Percentiles rank a stretch among this genome's conserved stretches.
phyloP scores from a whole-genome alignment of 768 basidiomycete species.

The Brasilioporus rufonigricans region DNA sequence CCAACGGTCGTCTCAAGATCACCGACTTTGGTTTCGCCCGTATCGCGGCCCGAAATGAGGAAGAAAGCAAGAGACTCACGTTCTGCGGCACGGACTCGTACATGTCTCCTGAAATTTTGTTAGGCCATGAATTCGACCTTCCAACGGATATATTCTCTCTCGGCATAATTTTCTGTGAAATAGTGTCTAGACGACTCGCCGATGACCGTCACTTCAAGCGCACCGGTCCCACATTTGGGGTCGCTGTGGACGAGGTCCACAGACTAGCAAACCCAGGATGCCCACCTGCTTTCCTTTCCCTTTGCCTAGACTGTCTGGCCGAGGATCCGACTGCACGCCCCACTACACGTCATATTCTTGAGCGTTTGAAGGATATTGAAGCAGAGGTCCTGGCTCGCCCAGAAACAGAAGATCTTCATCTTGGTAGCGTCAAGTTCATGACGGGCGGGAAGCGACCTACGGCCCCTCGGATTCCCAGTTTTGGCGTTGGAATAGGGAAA shows the following conservation, averaged over 20 bases:
- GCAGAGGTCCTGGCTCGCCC: slow-evolving; percentile 72
- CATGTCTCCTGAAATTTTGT: slow-evolving; percentile 95
- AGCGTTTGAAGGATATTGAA: slow-evolving; percentile 77
- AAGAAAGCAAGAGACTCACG: slow-evolving; percentile 81
- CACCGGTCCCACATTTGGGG: slow-evolving; percentile 70
- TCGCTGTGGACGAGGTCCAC: slow-evolving; percentile 74
- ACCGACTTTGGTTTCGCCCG: slow-evolving; percentile 99
- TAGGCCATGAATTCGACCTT: slow-evolving; percentile 89
- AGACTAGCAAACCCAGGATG: slow-evolving; percentile 67
- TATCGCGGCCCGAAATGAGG: slow-evolving; percentile 88
- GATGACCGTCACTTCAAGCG: slow-evolving; percentile 80
- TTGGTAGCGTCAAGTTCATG: slow-evolving; percentile 86
- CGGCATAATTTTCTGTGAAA: slow-evolving; percentile 91
- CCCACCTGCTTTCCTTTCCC: slow-evolving; percentile 71
- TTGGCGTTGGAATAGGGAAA: slow-evolving; percentile 69
- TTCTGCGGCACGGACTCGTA: slow-evolving; percentile 92
- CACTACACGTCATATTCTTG: slow-evolving; percentile 74
- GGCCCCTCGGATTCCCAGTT: slow-evolving; percentile 82
- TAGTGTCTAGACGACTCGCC: slow-evolving; percentile 79
- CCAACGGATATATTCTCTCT: slow-evolving; percentile 95
- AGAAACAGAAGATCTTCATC: slow-evolving; percentile 67
- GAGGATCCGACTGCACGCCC: slow-evolving; percentile 69
- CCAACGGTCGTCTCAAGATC: slow-evolving; percentile 92
- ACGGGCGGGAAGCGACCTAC: slow-evolving; percentile 58
- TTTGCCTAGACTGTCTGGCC: slow-evolving; percentile 76